A percentile compares a stretch with the other conserved stretches of the same genome.
Conservation (phyloP, 495 filamentous ascomycete genomes). For the Collariella sp. region DNA sequence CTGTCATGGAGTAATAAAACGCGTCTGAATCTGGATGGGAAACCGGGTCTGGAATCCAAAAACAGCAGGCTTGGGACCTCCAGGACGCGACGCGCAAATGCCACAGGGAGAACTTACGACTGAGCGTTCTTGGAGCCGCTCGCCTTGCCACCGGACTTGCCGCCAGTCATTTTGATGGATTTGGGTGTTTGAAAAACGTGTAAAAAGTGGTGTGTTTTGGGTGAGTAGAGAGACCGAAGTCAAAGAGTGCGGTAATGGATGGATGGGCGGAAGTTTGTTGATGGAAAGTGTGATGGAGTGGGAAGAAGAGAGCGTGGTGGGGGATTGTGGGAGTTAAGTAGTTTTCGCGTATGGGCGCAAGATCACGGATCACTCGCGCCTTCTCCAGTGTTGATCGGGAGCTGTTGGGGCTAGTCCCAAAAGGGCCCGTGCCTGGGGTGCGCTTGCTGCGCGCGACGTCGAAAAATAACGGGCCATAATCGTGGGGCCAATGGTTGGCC, state of each 20-base stretch:
- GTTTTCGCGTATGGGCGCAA: constrained; percentile 41
- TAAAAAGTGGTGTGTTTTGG: constrained; percentile 23
- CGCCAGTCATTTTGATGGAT: constrained; percentile 88
- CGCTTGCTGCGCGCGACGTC: background rate
- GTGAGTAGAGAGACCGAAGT: constrained; percentile 21
- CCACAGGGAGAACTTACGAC: constrained; percentile 59
- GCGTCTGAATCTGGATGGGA: constrained; percentile 10
- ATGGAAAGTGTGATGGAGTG: constrained; percentile 30
- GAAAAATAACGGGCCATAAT: constrained; percentile 13
- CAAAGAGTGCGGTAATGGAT: constrained; percentile 14
- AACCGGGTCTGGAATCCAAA: constrained; percentile 1
- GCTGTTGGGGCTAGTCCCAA: constrained; percentile 36
- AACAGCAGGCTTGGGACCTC: background rate
- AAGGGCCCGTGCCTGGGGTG: constrained; percentile 16
- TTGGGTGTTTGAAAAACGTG: constrained; percentile 25
- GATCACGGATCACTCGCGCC: constrained; percentile 38
- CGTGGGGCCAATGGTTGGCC: constrained; percentile 14
- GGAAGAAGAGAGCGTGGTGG: constrained; percentile 32
- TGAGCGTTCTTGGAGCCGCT: constrained; percentile 93
- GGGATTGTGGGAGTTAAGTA: constrained; percentile 45
- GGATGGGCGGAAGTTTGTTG: constrained; percentile 26
- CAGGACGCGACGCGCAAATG: background rate
- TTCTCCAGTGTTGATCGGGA: constrained; percentile 26
- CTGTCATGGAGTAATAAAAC: no score
- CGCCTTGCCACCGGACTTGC: constrained; percentile 98